Evolutionary conservation across 352 stramenopile genomes (phyloP), one percentile per base, ranked within the genome.

Genomic region (Aphanomyces stellatus): DNA sequence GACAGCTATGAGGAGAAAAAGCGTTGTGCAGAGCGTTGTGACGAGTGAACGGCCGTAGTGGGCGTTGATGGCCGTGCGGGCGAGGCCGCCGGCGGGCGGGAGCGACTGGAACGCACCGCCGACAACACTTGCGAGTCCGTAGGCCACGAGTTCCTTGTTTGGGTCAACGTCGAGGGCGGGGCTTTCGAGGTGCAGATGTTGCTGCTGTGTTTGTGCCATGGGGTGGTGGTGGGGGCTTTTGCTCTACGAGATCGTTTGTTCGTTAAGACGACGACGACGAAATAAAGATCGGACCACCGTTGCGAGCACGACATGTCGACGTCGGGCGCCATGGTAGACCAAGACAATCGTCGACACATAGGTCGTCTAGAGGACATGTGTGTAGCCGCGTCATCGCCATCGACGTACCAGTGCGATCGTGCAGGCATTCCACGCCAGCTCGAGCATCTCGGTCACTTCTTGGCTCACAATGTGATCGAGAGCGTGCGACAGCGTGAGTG

Each of bases 91-190:
- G 13, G 41, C 34, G 1, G 57, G 57, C 22, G 57, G 57, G 11
- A 65, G 57, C 57, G 57, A 13, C 17, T 7, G 4, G 19, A 65
- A 51, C 15, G 28, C 22, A 6, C 42, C 17, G 27, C 57, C 41
- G 30, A 37, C 15, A 30, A 65, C 28, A 19, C 57, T 53, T n/a
- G 41, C 57, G 28, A 65, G 27, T 4, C 57, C 57, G 30, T 65
- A 65, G 4, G 25, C 57, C 4, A 65, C 19, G 30, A 65, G 13
- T 28, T 65, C 57, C 30, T 55, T 65, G 57, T 65, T 34, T 19
- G 41, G 42, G 43, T 35, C 17, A 2, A 65, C 57, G 30, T 65
- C 43, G 57, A 25, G 51, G 22, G 33, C 22, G 7, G 25, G 34
- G n/a, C n/a, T n/a, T n/a, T n/a, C n/a, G n/a, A n/a, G n/a, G n/a